Base-by-base conservation (phyloP, 495 filamentous ascomycete genomes). In the Peziza echinospora region DNA sequence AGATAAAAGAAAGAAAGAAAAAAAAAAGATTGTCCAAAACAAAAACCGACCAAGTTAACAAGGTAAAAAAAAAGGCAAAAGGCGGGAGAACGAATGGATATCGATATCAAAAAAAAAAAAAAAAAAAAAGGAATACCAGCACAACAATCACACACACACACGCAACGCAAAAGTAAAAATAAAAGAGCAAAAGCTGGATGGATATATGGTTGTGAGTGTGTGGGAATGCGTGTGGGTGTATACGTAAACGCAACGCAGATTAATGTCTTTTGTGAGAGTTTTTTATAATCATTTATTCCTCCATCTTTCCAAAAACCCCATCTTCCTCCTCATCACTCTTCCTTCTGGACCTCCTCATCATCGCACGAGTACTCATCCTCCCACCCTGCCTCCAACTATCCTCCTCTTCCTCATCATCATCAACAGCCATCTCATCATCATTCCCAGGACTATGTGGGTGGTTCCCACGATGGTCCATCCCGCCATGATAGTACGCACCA, bases 271-370 rank as follows among this genome's bases (percentile, higher is more conserved):
- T n/a, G 8, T 34, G 8, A 34, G 8, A 34, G 8, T n/a, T 8
- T n/a, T 8, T n/a, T 34, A 34, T n/a, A 34, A 34, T 8, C 26
- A 34, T n/a, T 23, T 71, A 93, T 63, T 89, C 84, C 59, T 97
- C 89, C 87, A 94, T 94, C 49, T 73, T 75, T 21, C 89, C 89
- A 67, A 97, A 97, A 44, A 97, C 72, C 49, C 84, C 86, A 50
- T 93, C 89, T 45, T 94, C 87, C 43, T 93, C 86, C 53, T 96
- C 87, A 57, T 91, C 83, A 51, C 73, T 76, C 30, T 37, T 37
- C 19, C 30, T 37, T 7, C 30, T 23, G 76, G 73, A 7, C 69
- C 71, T 16, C 72, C 67, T 37, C 65, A 69, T 26, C 65, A 69
- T 26, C 48, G 51, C 54, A 30, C 55, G 44, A 22, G 30, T 37